Percentiles rank a stretch among this genome's conserved stretches.
phyloP scores from a whole-genome alignment of 345 rosid species.

The Lagerstroemia speciosa region DNA sequence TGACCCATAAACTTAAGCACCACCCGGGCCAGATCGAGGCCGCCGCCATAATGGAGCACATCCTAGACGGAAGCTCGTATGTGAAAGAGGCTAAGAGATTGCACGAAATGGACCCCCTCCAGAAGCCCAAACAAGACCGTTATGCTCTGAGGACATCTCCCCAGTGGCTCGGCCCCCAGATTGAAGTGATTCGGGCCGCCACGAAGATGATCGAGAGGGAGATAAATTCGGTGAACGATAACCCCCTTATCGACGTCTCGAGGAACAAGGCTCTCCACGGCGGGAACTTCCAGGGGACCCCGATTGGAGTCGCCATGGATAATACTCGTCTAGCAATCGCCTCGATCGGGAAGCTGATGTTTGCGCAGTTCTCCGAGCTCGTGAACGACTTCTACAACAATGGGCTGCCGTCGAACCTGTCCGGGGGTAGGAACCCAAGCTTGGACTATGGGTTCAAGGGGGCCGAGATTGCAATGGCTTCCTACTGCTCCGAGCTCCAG shows the following conservation, averaged over 20 bases:
- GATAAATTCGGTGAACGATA: no score
- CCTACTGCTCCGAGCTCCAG: no score
- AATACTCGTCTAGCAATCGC: constrained; percentile 21
- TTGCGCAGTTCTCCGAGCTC: constrained; percentile 23
- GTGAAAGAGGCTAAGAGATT: constrained; percentile 16
- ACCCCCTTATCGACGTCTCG: constrained; percentile 17
- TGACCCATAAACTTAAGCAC: constrained; percentile 26
- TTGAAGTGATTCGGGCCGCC: no score
- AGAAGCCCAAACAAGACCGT: constrained; percentile 26
- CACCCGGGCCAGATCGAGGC: constrained; percentile 31
- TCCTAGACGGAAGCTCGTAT: constrained; percentile 20
- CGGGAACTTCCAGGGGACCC: constrained; percentile 32
- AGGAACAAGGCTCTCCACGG: constrained; percentile 24
- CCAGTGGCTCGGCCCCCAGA: no score
- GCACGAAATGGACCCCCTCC: constrained; percentile 21
- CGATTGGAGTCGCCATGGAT: constrained; percentile 29
- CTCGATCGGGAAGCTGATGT: constrained; percentile 17
- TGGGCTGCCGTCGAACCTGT: constrained; percentile 26
- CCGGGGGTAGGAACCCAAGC: constrained; percentile 24
- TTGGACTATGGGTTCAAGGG: constrained; percentile 27
- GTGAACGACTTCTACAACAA: constrained; percentile 31
- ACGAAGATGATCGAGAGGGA: no score
- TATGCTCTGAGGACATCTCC: constrained; percentile 23
- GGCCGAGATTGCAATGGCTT: no score
- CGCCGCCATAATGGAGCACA: constrained; percentile 26